phyloP scores from a whole-genome alignment of 148 eudicot genomes.

The Diospyros kaki region DNA sequence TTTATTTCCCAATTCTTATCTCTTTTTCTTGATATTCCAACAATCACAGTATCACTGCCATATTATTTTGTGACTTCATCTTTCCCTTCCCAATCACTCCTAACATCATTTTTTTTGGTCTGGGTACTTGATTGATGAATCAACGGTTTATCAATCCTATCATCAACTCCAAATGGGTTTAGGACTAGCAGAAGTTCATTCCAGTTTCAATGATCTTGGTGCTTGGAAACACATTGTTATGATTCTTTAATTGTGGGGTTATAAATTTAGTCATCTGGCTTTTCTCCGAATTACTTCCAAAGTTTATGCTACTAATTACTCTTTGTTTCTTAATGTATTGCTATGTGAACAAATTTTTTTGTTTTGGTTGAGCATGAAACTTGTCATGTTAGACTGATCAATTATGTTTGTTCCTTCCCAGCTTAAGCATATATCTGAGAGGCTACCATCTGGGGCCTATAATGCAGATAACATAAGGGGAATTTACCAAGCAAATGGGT shows the following conservation, averaged over 20 bases:
- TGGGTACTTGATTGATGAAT: neutral
- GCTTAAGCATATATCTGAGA: slow-evolving; percentile 86
- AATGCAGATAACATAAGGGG: slow-evolving; percentile 43
- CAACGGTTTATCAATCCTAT: neutral
- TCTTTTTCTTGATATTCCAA: too few relatives aligned
- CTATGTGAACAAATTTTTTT: neutral
- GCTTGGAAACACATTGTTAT: neutral
- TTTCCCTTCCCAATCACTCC: too few relatives aligned
- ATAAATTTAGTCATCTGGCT: neutral
- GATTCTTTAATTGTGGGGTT: neutral
- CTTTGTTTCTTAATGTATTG: neutral
- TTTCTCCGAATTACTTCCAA: neutral
- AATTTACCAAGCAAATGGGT: slow-evolving; percentile 42
- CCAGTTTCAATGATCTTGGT: slow-evolving; percentile 2
- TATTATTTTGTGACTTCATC: too few relatives aligned
- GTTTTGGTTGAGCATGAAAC: neutral
- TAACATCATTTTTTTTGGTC: neutral
- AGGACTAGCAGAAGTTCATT: neutral
- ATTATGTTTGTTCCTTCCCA: slow-evolving; percentile 17
- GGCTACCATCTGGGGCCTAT: slow-evolving; percentile 67
- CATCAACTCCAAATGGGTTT: neutral
- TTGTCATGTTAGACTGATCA: neutral
- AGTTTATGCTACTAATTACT: neutral
- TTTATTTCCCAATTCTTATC: too few relatives aligned
- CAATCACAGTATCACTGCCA: too few relatives aligned